phyloP scores from a whole-genome alignment of 2,329 filamentous ascomycete species.

The Clonostachys rosea region DNA sequence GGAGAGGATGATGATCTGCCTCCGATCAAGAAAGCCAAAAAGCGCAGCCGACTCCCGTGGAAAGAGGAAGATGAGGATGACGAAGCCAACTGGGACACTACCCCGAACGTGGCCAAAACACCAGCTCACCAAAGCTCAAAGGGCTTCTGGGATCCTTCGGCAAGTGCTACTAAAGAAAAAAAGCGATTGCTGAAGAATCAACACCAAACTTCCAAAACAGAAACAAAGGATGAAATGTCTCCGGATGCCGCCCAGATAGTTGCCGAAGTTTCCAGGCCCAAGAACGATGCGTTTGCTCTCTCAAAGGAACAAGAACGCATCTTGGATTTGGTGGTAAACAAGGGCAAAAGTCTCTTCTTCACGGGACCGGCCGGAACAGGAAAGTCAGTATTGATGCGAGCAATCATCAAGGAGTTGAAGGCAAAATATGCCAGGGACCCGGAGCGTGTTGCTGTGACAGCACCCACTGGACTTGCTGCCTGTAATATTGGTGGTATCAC shows the following conservation, averaged over 20 bases:
- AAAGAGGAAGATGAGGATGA: conserved; percentile 8
- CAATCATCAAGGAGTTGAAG: conserved; percentile 79
- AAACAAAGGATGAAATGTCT: conserved; percentile 19
- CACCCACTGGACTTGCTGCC: conserved; percentile 90
- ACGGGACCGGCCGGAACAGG: conserved; percentile 95
- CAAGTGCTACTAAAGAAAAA: conserved; percentile 71
- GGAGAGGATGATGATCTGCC: conserved; percentile 19
- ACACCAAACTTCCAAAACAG: conserved; percentile 22
- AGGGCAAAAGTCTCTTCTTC: conserved; percentile 90
- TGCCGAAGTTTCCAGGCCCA: conserved; percentile 23
- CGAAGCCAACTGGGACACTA: too few relatives aligned
- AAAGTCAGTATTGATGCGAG: conserved; percentile 91
- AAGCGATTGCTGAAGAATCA: conserved; percentile 69
- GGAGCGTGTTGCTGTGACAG: conserved; percentile 87
- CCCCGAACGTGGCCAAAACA: conserved; percentile 13
- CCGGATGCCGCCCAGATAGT: conserved; percentile 31
- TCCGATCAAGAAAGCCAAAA: conserved; percentile 42
- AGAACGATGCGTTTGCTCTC: conserved; percentile 58
- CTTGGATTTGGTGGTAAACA: conserved; percentile 73
- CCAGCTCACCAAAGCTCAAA: conserved; percentile 23
- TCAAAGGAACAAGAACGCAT: conserved; percentile 86
- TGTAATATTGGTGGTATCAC: conserved; percentile 97
- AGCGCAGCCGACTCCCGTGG: conserved; percentile 53
- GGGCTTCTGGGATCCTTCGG: conserved; percentile 65
- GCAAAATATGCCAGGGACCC: conserved; percentile 72